Conservation (phyloP, 495 filamentous ascomycete species). For the Ascodesmis nigricans region DNA sequence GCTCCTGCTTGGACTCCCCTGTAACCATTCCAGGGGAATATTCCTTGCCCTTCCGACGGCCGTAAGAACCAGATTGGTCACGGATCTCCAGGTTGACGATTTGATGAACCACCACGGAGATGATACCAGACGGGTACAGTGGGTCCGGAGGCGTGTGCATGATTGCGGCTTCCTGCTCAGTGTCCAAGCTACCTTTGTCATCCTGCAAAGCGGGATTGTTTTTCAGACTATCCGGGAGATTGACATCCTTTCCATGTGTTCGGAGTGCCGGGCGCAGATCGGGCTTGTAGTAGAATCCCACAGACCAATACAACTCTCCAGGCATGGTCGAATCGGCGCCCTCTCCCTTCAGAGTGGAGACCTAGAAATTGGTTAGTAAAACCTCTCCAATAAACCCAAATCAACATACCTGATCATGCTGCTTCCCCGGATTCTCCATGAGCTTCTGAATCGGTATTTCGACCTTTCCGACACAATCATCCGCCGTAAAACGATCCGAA, state of each 20-base stretch:
- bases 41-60: slow-evolving; percentile 54
- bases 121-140: slow-evolving; percentile 73
- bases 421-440: slow-evolving; percentile 76
- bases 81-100: slow-evolving; percentile 81
- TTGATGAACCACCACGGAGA: slow-evolving; percentile 70
- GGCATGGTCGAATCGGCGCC: slow-evolving; percentile 75
- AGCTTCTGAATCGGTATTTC: slow-evolving; percentile 67
- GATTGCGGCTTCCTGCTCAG: slow-evolving; percentile 55
- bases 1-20: slow-evolving; percentile 65
- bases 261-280: slow-evolving; percentile 59
- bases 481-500: slow-evolving; percentile 59
- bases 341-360: slow-evolving; percentile 62
- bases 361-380: too few relatives aligned
- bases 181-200: slow-evolving; percentile 62
- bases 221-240: slow-evolving; percentile 46
- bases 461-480: slow-evolving; percentile 85
- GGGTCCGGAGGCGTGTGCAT: slow-evolving; percentile 82
- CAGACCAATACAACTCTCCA: slow-evolving; percentile 84
- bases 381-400: too few relatives aligned
- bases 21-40: slow-evolving; percentile 76
- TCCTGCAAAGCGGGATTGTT: slow-evolving; percentile 65
- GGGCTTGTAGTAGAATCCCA: slow-evolving; percentile 81
- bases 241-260: slow-evolving; percentile 64
- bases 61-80: slow-evolving; percentile 51
- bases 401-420: slow-evolving; percentile 84